phyloP scores from a whole-genome alignment of 2,329 filamentous ascomycete species.

The Nothopassalora personata region DNA sequence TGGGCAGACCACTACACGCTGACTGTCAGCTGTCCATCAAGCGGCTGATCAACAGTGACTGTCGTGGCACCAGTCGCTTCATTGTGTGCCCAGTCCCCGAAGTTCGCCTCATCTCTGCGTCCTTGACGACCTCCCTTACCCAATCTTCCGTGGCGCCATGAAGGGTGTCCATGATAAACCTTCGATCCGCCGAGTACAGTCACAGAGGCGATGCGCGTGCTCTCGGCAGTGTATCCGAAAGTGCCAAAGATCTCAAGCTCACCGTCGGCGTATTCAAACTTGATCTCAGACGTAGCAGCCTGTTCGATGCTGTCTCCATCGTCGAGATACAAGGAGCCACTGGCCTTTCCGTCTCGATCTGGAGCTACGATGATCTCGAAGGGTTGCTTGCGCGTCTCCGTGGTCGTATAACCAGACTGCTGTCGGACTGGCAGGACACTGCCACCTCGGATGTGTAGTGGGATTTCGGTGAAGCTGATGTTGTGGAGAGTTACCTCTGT shows the following conservation, averaged over 20 bases:
- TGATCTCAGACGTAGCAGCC: no score
- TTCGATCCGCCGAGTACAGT: slow-evolving; percentile 3
- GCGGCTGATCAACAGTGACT: slow-evolving; percentile 4
- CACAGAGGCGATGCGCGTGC: slow-evolving; percentile 5
- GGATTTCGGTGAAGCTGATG: slow-evolving; percentile 50
- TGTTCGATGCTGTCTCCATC: slow-evolving; percentile 53
- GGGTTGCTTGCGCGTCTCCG: slow-evolving; percentile 55
- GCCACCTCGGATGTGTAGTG: slow-evolving; percentile 61
- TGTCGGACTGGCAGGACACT: slow-evolving; percentile 51
- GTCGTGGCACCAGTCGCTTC: slow-evolving; percentile 3
- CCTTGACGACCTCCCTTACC: background rate
- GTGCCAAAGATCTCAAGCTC: slow-evolving; percentile 8
- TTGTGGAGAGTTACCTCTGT: slow-evolving; percentile 40
- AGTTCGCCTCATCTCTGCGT: background rate
- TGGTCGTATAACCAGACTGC: slow-evolving; percentile 47
- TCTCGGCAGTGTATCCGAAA: slow-evolving; percentile 10
- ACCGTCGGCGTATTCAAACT: no score
- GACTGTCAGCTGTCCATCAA: slow-evolving; percentile 8
- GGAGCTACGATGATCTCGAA: slow-evolving; percentile 68
- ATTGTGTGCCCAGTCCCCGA: slow-evolving; percentile 1
- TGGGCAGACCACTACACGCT: slow-evolving; percentile 1
- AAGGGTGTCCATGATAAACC: background rate
- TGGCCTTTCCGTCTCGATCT: slow-evolving; percentile 55
- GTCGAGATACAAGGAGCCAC: slow-evolving; percentile 67
- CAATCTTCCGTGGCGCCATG: background rate